Evolutionary conservation across 1,139 yeast species (phyloP), one percentile per base, ranked within the genome.

Genomic region (Nakaseomyces nivariensis): DNA sequence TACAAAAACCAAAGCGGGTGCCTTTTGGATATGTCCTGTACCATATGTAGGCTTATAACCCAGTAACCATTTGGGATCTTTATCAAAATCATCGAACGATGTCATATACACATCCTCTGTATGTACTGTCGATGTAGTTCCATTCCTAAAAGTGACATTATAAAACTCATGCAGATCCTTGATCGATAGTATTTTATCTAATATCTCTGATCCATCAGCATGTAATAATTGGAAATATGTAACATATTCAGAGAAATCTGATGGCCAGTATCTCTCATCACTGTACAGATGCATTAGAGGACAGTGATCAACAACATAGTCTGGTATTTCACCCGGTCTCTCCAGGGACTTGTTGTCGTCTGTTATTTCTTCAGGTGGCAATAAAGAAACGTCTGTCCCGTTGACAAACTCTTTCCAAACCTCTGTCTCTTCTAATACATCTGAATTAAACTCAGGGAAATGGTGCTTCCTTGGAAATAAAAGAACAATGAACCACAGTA

Each of bases 241-340:
- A 10, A 87, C 90, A 64, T 68, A 92, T 43, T 84, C 78, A 47
- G 73, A 75, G 44, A 89, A 76, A 60, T 88, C 95, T 57, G 87
- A 87, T 0, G 98, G 98, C 56, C 85, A 71, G 64, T 89, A 92
- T 51, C 74, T 70, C 61, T 92, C 98, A 63, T 92, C 98, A 1
- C 95, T 82, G 69, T 90, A 90, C 26, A 92, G 71, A 63, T 87
- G 88, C 1, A 92, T 92, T 50, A 82, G 68, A 0, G 98, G 97
- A 4, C 92, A 80, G 63, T 79, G 77, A 47, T 84, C 82, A 1
- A 80, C 60, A 1, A 85, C 84, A 66, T 82, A 92, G n/a, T 70
- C 70, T 0, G 97, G 98, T 4, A 90, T 75, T 50, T 76, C 80
- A 0, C 87, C 53, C 8, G 52, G 46, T 4, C 46, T 43, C 27